Evolutionary conservation across 2,329 filamentous ascomycete species (phyloP).

Genomic region (Tolypocladium capitatum): DNA sequence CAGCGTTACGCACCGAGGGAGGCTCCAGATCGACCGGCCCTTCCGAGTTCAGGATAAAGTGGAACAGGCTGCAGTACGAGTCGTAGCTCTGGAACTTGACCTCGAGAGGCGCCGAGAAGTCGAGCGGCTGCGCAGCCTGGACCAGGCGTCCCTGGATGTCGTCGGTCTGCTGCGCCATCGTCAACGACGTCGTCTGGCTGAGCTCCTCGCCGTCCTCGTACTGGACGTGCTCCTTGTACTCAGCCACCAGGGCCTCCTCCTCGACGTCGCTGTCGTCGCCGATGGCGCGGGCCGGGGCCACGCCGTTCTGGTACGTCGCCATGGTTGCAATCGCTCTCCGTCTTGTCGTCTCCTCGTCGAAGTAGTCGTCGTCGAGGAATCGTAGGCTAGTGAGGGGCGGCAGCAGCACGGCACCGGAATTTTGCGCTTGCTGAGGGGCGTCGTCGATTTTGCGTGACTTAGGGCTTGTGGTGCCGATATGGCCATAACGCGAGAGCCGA

Average conservation of each 20-base stretch:
- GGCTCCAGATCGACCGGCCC: constrained; percentile 96
- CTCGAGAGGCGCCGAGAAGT: constrained; percentile 91
- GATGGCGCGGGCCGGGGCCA: constrained; percentile 43
- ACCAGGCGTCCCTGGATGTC: constrained; percentile 88
- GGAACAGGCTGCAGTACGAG: constrained; percentile 97
- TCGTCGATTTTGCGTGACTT: constrained; percentile 22
- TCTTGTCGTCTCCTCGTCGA: constrained; percentile 11
- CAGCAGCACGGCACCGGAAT: constrained; percentile 15
- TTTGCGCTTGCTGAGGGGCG: constrained; percentile 20
- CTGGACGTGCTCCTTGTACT: constrained; percentile 93
- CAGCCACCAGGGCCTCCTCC: constrained; percentile 88
- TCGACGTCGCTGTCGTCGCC: constrained; percentile 87
- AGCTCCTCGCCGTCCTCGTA: constrained; percentile 78
- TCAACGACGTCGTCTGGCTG: constrained; percentile 58
- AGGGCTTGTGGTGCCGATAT: constrained; percentile 25
- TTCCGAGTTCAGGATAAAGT: constrained; percentile 98
- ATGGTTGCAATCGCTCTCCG: constrained; percentile 27
- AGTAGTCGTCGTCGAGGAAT: constrained; percentile 14
- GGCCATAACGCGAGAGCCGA: constrained; percentile 9
- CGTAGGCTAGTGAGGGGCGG: constrained; percentile 13
- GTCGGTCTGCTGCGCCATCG: constrained; percentile 62
- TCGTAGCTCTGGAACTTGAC: constrained; percentile 99
- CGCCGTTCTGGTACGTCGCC: constrained; percentile 50
- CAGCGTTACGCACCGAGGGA: constrained; percentile 60
- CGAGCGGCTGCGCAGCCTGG: constrained; percentile 84